Evolutionary conservation across 805 yeast species (phyloP).

Genomic region (Suhomyces pyralidae): DNA sequence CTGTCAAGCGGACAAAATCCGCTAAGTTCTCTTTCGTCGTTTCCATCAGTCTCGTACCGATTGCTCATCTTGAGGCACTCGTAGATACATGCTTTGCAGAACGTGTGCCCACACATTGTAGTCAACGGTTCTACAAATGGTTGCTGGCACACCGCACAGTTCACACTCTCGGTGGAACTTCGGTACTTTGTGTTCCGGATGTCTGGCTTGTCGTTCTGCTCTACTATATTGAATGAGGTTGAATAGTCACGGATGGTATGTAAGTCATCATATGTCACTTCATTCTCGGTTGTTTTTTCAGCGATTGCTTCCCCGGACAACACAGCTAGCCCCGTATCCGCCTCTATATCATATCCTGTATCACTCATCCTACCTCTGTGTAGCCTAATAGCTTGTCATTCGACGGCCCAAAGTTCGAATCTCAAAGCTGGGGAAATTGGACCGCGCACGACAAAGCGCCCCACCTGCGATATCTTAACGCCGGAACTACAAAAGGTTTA

Average conservation of each 20-base stretch:
- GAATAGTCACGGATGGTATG: constrained; percentile 7
- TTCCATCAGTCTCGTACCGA: constrained; percentile 8
- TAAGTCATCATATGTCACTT: neutral
- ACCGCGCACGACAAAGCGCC: neutral
- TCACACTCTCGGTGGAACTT: constrained; percentile 27
- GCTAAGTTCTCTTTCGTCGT: constrained; percentile 6
- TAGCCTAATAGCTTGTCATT: neutral
- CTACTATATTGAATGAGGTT: constrained; percentile 14
- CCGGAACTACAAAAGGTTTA: neutral
- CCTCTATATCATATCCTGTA: neutral
- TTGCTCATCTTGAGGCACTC: constrained; percentile 29
- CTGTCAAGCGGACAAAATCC: constrained; percentile 61
- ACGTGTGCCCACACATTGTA: constrained; percentile 35
- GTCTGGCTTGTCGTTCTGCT: constrained; percentile 21
- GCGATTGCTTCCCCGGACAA: neutral
- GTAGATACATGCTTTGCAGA: constrained; percentile 14
- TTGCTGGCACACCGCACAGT: constrained; percentile 65
- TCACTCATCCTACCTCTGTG: neutral
- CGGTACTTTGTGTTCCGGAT: constrained; percentile 29
- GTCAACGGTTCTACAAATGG: constrained; percentile 61
- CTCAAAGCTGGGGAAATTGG: constrained; percentile 4
- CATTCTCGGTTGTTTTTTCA: neutral
- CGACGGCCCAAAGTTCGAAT: neutral
- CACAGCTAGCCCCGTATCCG: neutral
- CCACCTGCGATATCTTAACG: neutral